Evolutionary conservation across 192 early-diverging fungal genomes (phyloP).

Genomic region (Podila verticillata): DNA sequence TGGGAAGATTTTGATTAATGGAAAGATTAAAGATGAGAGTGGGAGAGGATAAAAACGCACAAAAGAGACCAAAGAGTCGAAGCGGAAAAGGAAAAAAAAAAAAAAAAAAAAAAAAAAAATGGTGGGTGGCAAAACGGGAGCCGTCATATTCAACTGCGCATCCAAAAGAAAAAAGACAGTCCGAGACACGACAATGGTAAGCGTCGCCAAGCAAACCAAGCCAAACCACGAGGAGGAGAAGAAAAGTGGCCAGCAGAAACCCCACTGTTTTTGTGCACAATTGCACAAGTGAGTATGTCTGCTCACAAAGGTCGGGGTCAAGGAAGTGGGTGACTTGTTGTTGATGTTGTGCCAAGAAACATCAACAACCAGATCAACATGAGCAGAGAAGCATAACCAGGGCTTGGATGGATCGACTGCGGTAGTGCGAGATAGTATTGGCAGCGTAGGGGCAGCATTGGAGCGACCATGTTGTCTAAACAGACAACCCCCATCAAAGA

Average conservation of each 20-base stretch:
- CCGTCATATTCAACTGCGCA: too few species aligned
- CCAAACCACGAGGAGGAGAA: too few species aligned
- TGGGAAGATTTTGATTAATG: not conserved
- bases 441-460: too few species aligned
- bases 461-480: too few species aligned
- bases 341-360: too few species aligned
- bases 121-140: too few species aligned
- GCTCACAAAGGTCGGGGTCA: not conserved
- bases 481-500: too few species aligned
- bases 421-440: too few species aligned
- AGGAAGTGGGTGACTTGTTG: not conserved
- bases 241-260: too few species aligned
- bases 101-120: not conserved
- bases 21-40: not conserved
- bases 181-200: too few species aligned
- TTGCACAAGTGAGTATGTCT: not conserved
- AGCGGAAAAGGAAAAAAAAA: not conserved
- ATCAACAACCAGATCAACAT: not conserved
- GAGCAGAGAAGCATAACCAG: not conserved
- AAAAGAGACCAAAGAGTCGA: not conserved
- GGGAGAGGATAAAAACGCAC: too few species aligned
- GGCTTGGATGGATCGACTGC: not conserved
- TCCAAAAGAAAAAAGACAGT: not conserved
- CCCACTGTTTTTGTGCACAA: not conserved
- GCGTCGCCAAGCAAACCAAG: not conserved